A percentile compares a stretch with the other conserved stretches of the same genome.
Conservation (phyloP, 2,329 filamentous ascomycete genomes). For the Botrytis fabae region DNA sequence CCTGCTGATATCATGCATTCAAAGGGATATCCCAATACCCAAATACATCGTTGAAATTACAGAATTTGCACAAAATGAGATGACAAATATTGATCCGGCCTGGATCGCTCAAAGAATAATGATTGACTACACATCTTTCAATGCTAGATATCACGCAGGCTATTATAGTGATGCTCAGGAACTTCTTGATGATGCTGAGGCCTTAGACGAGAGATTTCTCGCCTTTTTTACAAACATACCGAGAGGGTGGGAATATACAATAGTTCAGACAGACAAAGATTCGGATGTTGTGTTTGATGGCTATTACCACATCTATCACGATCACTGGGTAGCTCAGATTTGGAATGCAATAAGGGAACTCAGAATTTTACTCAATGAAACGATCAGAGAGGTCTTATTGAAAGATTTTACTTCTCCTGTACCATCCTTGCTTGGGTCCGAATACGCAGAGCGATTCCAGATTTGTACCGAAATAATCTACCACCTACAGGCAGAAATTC, state of each 20-base stretch:
- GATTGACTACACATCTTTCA: slow-evolving; percentile 32
- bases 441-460: slow-evolving; percentile 23
- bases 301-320: slow-evolving; percentile 35
- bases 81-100: slow-evolving; percentile 44
- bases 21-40: slow-evolving; percentile 51
- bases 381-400: slow-evolving; percentile 31
- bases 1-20: slow-evolving; percentile 54
- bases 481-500: slow-evolving; percentile 32
- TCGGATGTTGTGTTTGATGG: slow-evolving; percentile 36
- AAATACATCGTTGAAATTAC: slow-evolving; percentile 50
- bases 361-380: slow-evolving; percentile 35
- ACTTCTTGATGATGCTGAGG: slow-evolving; percentile 31
- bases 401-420: slow-evolving; percentile 12
- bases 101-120: slow-evolving; percentile 49
- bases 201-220: slow-evolving; percentile 33
- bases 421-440: slow-evolving; percentile 26
- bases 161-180: not conserved
- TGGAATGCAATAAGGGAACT: slow-evolving; percentile 36
- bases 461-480: slow-evolving; percentile 27
- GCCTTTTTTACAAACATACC: slow-evolving; percentile 26
- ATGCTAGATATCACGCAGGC: slow-evolving; percentile 21
- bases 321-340: slow-evolving; percentile 36
- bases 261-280: slow-evolving; percentile 31
- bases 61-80: slow-evolving; percentile 43
- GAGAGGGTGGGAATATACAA: slow-evolving; percentile 31